These are phyloP conservation scores for Purpureocillium takamizusanense DNA, from an alignment of 2,329 filamentous ascomycete genomes.

Conservation along the genomic window DNA sequence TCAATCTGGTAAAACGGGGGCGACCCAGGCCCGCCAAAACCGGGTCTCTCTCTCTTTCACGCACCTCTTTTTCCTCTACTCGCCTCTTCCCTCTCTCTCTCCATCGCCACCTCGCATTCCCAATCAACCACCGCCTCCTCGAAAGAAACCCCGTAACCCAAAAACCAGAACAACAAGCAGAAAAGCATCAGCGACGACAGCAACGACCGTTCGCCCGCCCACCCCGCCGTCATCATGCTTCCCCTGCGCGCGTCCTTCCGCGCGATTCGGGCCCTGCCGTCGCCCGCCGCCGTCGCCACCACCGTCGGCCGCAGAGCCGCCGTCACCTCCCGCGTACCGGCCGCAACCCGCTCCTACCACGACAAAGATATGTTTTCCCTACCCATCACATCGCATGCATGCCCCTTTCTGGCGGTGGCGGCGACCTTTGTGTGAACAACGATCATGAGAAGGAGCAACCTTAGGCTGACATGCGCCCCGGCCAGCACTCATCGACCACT, in stretches of 20 bases:
- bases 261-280: conserved; percentile 7
- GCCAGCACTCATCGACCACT: conserved; percentile 31
- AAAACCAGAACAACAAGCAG: no score
- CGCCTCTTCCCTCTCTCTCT: background rate
- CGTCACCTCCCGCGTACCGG: conserved; percentile 18
- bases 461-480: conserved; percentile 7
- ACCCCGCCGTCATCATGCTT: conserved; percentile 6
- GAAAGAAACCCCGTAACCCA: no score
- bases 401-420: no score
- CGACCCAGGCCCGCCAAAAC: background rate
- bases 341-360: conserved; percentile 30
- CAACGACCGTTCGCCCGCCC: no score
- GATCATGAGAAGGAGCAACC: no score
- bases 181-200: no score
- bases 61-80: background rate
- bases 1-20: background rate
- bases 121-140: no score
- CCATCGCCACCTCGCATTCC: background rate
- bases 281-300: conserved; percentile 6
- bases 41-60: background rate
- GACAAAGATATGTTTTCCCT: conserved; percentile 28
- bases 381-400: background rate
- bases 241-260: conserved; percentile 9
- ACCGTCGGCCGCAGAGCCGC: no score
- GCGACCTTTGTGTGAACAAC: no score